Evolutionary conservation across 2,329 filamentous ascomycete species (phyloP).

Genomic region (Ceratocystis cubensis): DNA sequence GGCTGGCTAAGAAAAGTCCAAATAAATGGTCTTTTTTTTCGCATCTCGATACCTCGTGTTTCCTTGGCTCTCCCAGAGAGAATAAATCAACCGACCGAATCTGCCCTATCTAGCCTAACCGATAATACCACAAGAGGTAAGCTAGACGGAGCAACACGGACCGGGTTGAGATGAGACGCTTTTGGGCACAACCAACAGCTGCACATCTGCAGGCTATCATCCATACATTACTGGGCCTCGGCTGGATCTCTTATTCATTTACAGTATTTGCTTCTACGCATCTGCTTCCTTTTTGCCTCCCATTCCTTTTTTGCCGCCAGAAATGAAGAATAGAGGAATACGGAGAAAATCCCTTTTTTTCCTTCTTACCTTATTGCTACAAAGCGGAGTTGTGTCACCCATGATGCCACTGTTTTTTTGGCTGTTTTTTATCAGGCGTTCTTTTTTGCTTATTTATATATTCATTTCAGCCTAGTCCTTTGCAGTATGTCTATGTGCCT

Average conservation of each 20-base stretch:
- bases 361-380: background rate
- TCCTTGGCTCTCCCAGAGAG: background rate
- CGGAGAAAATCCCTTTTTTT: background rate
- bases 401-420: conserved; percentile 1
- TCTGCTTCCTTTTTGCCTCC: background rate
- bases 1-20: background rate
- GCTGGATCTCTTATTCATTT: background rate
- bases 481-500: background rate
- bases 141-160: background rate
- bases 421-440: conserved; percentile 8
- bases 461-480: background rate
- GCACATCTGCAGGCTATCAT: too few species aligned
- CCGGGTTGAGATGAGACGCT: background rate
- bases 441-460: background rate
- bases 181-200: background rate
- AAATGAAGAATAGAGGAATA: background rate
- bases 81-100: background rate
- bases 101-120: too few species aligned
- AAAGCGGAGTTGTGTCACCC: conserved; percentile 4
- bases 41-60: background rate
- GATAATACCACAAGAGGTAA: background rate
- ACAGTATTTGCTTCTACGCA: background rate
- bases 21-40: background rate
- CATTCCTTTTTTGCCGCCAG: background rate
- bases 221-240: background rate